These are phyloP conservation scores for Carallia brachiata DNA, from an alignment of 345 rosid genomes.

Conservation along the genomic window DNA sequence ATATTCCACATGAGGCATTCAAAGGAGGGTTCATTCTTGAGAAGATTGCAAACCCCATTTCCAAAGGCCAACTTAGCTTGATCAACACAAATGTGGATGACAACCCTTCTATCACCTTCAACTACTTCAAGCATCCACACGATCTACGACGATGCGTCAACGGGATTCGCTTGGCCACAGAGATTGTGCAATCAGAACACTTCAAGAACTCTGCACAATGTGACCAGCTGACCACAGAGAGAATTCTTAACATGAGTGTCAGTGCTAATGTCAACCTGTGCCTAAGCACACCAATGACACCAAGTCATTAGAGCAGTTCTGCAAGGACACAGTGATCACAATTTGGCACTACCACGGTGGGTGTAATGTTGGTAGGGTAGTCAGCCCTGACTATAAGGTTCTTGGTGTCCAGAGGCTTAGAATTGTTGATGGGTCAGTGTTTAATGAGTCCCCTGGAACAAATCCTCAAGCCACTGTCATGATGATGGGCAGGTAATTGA, in stretches of 20 bases:
- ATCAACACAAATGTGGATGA: slow-evolving; percentile 65
- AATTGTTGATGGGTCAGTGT: slow-evolving; percentile 79
- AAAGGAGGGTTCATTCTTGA: slow-evolving; percentile 91
- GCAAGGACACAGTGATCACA: slow-evolving; percentile 86
- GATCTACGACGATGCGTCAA: slow-evolving; percentile 74
- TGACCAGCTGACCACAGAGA: slow-evolving; percentile 49
- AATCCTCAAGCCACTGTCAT: slow-evolving; percentile 95
- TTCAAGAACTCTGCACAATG: slow-evolving; percentile 60
- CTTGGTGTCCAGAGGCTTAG: slow-evolving; percentile 71
- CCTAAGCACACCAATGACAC: slow-evolving; percentile 79
- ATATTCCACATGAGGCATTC: slow-evolving; percentile 72
- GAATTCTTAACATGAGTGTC: slow-evolving; percentile 64
- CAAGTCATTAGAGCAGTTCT: slow-evolving; percentile 86
- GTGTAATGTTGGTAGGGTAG: slow-evolving; percentile 81
- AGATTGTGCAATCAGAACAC: slow-evolving; percentile 58
- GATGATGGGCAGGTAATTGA: slow-evolving; percentile 94
- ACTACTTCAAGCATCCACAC: slow-evolving; percentile 75
- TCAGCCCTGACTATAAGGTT: slow-evolving; percentile 48
- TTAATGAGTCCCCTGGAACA: slow-evolving; percentile 82
- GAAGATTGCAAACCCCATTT: slow-evolving; percentile 66
- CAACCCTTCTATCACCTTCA: slow-evolving; percentile 85
- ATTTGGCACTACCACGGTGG: slow-evolving; percentile 99
- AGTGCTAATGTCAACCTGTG: slow-evolving; percentile 78
- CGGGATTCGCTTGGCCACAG: slow-evolving; percentile 56
- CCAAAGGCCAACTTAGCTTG: slow-evolving; percentile 69